Conservation (phyloP, 805 yeast genomes). For the Ogataea philodendri region DNA sequence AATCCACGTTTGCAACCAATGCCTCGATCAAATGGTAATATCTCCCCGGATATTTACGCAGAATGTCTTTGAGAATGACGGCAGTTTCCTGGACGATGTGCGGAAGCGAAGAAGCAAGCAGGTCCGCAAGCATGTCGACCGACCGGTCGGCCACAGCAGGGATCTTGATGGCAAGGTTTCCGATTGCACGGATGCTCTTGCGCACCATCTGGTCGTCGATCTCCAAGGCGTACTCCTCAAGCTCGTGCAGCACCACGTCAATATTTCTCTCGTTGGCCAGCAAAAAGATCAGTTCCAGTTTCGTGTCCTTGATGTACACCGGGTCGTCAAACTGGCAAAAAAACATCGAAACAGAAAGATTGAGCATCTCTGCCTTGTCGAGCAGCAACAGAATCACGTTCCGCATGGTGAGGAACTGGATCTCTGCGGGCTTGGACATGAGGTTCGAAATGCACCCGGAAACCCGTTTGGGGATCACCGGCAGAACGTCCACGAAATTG, state of each 20-base stretch:
- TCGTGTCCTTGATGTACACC: slow-evolving; percentile 83
- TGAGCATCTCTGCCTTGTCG: slow-evolving; percentile 57
- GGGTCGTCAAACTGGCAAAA: slow-evolving; percentile 86
- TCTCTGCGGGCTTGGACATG: slow-evolving; percentile 73
- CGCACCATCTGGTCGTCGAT: slow-evolving; percentile 83
- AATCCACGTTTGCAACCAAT: slow-evolving; percentile 44
- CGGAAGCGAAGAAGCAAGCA: slow-evolving; percentile 63
- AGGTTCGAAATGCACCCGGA: slow-evolving; percentile 69
- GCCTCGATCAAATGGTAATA: slow-evolving; percentile 45
- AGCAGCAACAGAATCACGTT: slow-evolving; percentile 74
- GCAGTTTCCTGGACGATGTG: slow-evolving; percentile 79
- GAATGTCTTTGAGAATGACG: slow-evolving; percentile 70
- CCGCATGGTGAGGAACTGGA: slow-evolving; percentile 78
- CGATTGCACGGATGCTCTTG: slow-evolving; percentile 85
- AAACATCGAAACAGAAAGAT: slow-evolving; percentile 72
- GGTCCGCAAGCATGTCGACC: slow-evolving; percentile 56
- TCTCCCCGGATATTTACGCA: slow-evolving; percentile 68
- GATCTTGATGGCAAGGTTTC: slow-evolving; percentile 80
- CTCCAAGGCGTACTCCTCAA: slow-evolving; percentile 84
- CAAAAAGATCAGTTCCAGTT: slow-evolving; percentile 79
- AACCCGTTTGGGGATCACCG: slow-evolving; percentile 52
- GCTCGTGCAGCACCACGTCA: slow-evolving; percentile 62
- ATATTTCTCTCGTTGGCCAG: slow-evolving; percentile 68
- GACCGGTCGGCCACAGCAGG: slow-evolving; percentile 61
- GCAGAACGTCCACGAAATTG: slow-evolving; percentile 52